phyloP scores from a whole-genome alignment of 2,329 filamentous ascomycete species.

The Tolypocladium tropicale region DNA sequence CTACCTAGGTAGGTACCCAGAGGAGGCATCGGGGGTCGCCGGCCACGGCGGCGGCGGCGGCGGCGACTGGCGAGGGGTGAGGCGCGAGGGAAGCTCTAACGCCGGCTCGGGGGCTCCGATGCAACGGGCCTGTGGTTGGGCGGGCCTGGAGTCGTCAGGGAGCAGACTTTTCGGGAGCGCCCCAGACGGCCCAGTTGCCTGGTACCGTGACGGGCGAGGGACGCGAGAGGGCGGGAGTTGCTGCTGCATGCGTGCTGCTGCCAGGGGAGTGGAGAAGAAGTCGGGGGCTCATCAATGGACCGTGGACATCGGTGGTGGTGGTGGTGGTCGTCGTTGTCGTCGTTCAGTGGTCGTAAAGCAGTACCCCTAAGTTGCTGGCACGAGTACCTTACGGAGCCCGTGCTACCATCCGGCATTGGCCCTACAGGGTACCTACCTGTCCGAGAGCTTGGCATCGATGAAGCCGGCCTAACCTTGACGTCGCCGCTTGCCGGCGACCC shows the following conservation, averaged over 20 bases:
- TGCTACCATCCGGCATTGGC: too few relatives aligned
- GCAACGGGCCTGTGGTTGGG: neutral
- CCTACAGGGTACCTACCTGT: too few relatives aligned
- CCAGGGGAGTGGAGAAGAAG: constrained; percentile 4
- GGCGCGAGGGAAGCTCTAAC: neutral
- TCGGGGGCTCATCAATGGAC: neutral
- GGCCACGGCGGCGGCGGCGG: neutral
- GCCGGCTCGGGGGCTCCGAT: neutral
- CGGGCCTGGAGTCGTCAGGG: neutral
- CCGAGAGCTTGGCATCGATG: neutral
- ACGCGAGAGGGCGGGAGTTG: constrained; percentile 3
- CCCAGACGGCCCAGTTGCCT: neutral
- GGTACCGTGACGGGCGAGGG: constrained; percentile 4
- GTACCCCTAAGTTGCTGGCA: neutral
- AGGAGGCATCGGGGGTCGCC: neutral
- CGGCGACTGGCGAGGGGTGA: neutral
- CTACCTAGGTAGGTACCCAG: neutral
- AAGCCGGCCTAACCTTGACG: neutral
- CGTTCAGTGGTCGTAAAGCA: neutral
- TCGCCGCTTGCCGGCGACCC: too few relatives aligned
- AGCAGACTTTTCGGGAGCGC: neutral
- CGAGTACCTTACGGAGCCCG: too few relatives aligned
- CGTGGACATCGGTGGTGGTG: neutral
- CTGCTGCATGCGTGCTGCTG: constrained; percentile 4
- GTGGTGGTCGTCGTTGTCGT: too few relatives aligned